Evolutionary conservation across 306 rosid genomes (phyloP).

Genomic region (Begonia fuchsioides): DNA sequence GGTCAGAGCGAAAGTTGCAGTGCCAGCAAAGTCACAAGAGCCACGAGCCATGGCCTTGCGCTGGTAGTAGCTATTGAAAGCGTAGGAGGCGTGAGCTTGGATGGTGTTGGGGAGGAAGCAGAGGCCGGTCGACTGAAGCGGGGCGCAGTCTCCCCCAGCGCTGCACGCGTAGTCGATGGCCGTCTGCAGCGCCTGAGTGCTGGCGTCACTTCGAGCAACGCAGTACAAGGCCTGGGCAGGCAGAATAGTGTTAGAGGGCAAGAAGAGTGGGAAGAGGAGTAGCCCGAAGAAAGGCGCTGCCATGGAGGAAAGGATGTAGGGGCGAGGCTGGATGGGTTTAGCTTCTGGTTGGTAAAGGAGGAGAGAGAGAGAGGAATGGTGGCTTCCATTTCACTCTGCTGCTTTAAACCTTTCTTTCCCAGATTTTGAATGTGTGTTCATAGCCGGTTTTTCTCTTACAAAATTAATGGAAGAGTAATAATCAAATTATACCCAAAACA

Average conservation of each 20-base stretch:
- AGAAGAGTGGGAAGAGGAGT: neutral
- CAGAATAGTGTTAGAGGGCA: neutral
- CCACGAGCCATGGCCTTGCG: conserved; percentile 52
- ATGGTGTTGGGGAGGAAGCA: conserved; percentile 81
- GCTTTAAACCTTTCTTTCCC: conserved; percentile 5
- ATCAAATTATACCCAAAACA: too few relatives aligned
- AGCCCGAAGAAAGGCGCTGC: conserved; percentile 5
- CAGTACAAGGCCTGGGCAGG: conserved; percentile 46
- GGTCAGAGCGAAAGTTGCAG: conserved; percentile 67
- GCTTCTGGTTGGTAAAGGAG: conserved; percentile 34
- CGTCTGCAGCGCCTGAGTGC: conserved; percentile 33
- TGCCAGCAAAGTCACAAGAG: conserved; percentile 55
- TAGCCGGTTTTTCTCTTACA: too few relatives aligned
- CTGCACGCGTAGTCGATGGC: conserved; percentile 76
- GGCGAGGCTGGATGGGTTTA: conserved; percentile 10
- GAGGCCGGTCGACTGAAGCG: conserved; percentile 44
- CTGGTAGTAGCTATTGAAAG: conserved; percentile 69
- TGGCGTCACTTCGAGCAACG: conserved; percentile 65
- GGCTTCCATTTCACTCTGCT: conserved; percentile 15
- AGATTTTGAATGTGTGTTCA: neutral
- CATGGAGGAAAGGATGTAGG: neutral
- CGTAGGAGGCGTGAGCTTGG: conserved; percentile 90
- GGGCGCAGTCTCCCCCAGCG: conserved; percentile 56
- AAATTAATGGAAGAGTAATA: too few relatives aligned
- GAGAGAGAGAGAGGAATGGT: conserved; percentile 13